Percentiles rank a stretch among this genome's conserved stretches.
Evolutionary conservation across 2,329 filamentous ascomycete genomes (phyloP).

Genomic region (Lojkania enalia): DNA sequence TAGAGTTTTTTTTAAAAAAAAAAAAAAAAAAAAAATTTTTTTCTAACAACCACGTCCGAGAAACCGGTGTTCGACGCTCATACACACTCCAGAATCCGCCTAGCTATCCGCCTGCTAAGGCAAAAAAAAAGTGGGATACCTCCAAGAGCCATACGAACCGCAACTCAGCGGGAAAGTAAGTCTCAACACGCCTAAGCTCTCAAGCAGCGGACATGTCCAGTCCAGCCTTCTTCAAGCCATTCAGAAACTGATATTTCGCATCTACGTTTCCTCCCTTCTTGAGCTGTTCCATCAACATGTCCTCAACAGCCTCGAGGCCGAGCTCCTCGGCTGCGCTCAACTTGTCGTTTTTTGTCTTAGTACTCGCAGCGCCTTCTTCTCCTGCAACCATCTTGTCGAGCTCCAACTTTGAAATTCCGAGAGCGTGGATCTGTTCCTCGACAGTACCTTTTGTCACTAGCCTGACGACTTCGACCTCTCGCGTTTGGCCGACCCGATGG

Average conservation of each 20-base stretch:
- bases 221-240: slow-evolving; percentile 47
- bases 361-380: slow-evolving; percentile 50
- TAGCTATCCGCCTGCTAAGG: no score
- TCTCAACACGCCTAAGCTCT: no score
- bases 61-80: no score
- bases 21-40: no score
- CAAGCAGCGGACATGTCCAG: slow-evolving; percentile 40
- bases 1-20: no score
- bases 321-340: slow-evolving; percentile 41
- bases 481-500: slow-evolving; percentile 88
- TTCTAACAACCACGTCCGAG: no score
- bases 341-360: slow-evolving; percentile 23
- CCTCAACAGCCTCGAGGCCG: slow-evolving; percentile 41
- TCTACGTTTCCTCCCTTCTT: slow-evolving; percentile 11
- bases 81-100: no score
- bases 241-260: slow-evolving; percentile 47
- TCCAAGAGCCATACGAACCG: no score
- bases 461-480: slow-evolving; percentile 86
- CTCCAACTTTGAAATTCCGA: slow-evolving; percentile 90
- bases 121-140: no score
- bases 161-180: no score
- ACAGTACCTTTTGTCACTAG: slow-evolving; percentile 81
- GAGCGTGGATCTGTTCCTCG: slow-evolving; percentile 88
- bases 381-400: slow-evolving; percentile 76
- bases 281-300: slow-evolving; percentile 47